Evolutionary conservation across 1,139 yeast species (phyloP).

Genomic region (Pneumocystis murina): DNA sequence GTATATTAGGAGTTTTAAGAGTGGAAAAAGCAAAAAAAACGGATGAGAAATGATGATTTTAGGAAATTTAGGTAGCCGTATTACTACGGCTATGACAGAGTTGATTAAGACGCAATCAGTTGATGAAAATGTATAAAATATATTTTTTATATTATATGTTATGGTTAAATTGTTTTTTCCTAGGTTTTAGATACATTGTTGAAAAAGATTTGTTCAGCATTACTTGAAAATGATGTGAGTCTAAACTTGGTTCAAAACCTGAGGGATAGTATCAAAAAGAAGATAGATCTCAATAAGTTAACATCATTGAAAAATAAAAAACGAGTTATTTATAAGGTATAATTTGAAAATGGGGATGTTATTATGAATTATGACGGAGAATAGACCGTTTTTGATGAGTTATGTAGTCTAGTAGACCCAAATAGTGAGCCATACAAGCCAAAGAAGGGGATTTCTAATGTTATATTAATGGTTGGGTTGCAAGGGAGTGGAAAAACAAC

Average conservation of each 20-base stretch:
- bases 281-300: constrained; percentile 38
- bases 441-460: constrained; percentile 54
- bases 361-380: not conserved
- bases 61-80: constrained; percentile 83
- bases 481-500: constrained; percentile 99
- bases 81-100: constrained; percentile 59
- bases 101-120: constrained; percentile 49
- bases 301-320: constrained; percentile 46
- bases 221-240: constrained; percentile 84
- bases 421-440: constrained; percentile 60
- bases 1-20: not conserved
- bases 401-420: constrained; percentile 69
- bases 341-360: not conserved
- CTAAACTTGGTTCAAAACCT: constrained; percentile 64
- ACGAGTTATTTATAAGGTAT: constrained; percentile 56
- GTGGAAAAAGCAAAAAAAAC: not conserved
- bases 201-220: constrained; percentile 79
- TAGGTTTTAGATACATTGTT: constrained; percentile 51
- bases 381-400: constrained; percentile 72
- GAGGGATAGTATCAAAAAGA: constrained; percentile 54
- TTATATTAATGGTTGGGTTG: constrained; percentile 93
- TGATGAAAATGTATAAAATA: constrained; percentile 31
- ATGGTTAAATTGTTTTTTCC: constrained; percentile 1
- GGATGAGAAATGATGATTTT: constrained; percentile 50
- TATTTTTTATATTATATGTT: too few relatives aligned